A percentile compares a stretch with the other conserved stretches of the same genome.
These are phyloP conservation scores for Aspergillus homomorphus DNA, from an alignment of 495 filamentous ascomycete species.

Conservation along the genomic window DNA sequence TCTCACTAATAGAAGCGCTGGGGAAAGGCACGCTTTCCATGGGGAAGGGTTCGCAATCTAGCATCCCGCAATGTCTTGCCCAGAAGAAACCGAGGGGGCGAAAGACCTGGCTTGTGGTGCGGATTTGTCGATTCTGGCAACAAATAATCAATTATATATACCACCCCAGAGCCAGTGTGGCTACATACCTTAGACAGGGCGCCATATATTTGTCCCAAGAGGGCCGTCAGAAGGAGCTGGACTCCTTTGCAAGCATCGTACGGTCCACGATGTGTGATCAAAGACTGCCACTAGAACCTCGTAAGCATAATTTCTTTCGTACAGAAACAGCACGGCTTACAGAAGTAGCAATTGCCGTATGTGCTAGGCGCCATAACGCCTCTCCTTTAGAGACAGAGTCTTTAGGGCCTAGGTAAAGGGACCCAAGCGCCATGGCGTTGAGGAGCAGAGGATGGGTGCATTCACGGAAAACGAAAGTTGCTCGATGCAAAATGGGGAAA, in stretches of 20 bases:
- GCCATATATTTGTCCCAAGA: constrained; percentile 47
- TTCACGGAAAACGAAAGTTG: constrained; percentile 49
- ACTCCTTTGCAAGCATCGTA: constrained; percentile 48
- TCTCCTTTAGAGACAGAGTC: constrained; percentile 47
- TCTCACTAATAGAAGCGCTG: constrained; percentile 32
- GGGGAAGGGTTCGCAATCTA: constrained; percentile 37
- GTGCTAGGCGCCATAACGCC: constrained; percentile 46
- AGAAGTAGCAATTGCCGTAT: constrained; percentile 48
- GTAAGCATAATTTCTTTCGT: background rate
- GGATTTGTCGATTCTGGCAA: constrained; percentile 37
- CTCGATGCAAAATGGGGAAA: constrained; percentile 47
- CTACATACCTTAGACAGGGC: constrained; percentile 39
- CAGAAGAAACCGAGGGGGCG: constrained; percentile 49
- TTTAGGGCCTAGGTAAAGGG: constrained; percentile 46
- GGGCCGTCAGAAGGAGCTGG: constrained; percentile 46
- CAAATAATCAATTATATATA: background rate
- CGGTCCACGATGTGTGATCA: constrained; percentile 45
- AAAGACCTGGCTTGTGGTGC: constrained; percentile 48
- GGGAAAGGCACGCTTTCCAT: constrained; percentile 36
- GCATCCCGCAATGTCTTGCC: constrained; percentile 48
- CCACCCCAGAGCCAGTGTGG: background rate
- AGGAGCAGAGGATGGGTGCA: constrained; percentile 46
- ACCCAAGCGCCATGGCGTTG: constrained; percentile 50
- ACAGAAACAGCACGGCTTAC: constrained; percentile 14
- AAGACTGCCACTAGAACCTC: constrained; percentile 39